Evolutionary conservation across 805 yeast species (phyloP), one percentile per base, ranked within the genome.

Genomic region (Candida glaebosa): DNA sequence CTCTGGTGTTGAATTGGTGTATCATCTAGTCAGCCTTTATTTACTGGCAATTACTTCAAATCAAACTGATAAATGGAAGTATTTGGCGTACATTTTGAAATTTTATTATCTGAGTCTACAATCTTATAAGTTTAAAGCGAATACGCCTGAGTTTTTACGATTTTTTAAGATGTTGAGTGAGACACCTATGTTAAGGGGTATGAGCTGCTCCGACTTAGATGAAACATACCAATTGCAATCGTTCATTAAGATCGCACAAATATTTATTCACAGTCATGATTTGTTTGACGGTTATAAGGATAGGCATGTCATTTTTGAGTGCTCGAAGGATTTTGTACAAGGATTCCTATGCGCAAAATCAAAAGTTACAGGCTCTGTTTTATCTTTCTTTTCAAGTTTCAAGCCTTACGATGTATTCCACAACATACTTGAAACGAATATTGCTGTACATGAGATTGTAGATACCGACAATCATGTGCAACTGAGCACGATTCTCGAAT

Each of bases 221-320:
- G 25, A 36, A 18, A 36, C 20, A 34, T 45, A 48, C 30, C 39
- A 39, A 19, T 18, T 38, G 14, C 17, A 31, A 3, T 34, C 40
- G 16, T 38, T 30, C 40, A 41, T 25, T 31, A 36, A 34, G 17
- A 47, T 44, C 8, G 37, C 40, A 12, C 30, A 36, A 9, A 54
- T 67, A 3, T 44, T 62, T 12, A 28, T 35, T 9, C 41, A 54
- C 25, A 42, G 61, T 5, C 49, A 37, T 24, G 38, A 47, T 3
- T 19, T 58, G 2, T 67, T 54, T 47, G 67, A 65, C 19, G 75
- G 75, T 1, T 69, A 56, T 42, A 58, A 54, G 32, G 75, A 69
- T 19, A 44, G 43, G 10, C 26, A 34, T 9, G 16, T 43, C n/a
- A 18, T 52, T 18, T 16, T 22, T 3, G 40, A 43, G 26, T 9